Conservation (phyloP, 306 rosid genomes). For the Pyrus bretschneideri region DNA sequence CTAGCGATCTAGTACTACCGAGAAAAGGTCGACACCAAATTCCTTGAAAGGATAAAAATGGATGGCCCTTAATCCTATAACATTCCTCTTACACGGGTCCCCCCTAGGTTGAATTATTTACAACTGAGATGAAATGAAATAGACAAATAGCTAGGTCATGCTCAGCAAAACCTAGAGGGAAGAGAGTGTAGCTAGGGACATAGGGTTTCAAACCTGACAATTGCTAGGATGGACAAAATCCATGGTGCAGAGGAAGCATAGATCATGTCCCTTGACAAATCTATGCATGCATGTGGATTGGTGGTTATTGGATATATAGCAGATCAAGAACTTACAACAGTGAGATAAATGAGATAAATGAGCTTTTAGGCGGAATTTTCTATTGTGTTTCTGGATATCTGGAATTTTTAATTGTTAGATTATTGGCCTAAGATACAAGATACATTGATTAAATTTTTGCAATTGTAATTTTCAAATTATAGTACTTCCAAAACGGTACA, state of each 20-base stretch:
- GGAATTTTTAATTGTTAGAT: too few relatives aligned
- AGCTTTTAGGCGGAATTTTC: too few relatives aligned
- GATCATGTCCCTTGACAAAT: conserved; percentile 29
- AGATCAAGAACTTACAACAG: not conserved
- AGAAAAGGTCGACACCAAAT: not conserved
- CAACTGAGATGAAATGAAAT: not conserved
- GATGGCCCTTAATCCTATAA: conserved; percentile 13
- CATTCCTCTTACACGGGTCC: conserved; percentile 10
- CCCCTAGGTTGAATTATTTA: not conserved
- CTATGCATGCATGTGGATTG: conserved; percentile 28
- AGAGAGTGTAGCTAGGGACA: not conserved
- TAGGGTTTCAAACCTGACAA: conserved; percentile 37
- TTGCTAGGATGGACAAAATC: conserved; percentile 57
- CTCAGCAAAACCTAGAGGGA: not conserved
- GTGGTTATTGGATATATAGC: conserved; percentile 18
- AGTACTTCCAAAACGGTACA: too few relatives aligned
- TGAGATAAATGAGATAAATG: too few relatives aligned
- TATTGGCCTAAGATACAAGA: too few relatives aligned
- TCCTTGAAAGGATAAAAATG: conserved; percentile 8
- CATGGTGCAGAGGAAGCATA: conserved; percentile 28
- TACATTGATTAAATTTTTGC: too few relatives aligned
- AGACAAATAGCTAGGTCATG: not conserved
- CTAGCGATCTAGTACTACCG: too few relatives aligned
- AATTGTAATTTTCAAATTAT: too few relatives aligned
- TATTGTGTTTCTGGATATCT: too few relatives aligned